Base-by-base conservation (phyloP, 2,329 filamentous ascomycete genomes). In the Paecilomyces sp. region DNA sequence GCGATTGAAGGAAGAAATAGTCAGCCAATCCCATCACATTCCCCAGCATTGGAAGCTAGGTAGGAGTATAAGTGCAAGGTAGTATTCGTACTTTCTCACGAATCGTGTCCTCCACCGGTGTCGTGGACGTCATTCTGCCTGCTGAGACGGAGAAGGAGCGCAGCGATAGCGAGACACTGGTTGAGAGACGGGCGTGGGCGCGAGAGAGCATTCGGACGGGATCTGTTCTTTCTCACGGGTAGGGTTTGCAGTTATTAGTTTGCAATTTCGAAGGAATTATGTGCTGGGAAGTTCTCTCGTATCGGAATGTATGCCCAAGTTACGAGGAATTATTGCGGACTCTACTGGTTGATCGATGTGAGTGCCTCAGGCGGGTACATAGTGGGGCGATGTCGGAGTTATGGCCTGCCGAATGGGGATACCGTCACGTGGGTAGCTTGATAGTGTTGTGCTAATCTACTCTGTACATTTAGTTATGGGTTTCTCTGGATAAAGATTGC, bases 41-140 rank as follows among this genome's bases (percentile, higher is more conserved):
- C 34, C 57, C 22, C 22, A 22, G 22, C 63, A 55, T 50, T 28
- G n/a, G n/a, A 18, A 47, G 36, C 13, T n/a, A 47, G 63, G 60
- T 56, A 53, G 58, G 11, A 33, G 7, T 7, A 54, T 50, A 36
- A 18, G 12, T 2, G 13, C 1, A 34, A 50, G 47, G 54, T 60
- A n/a, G 57, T 33, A 53, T 91, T 90, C 86, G 58, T 75, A 91
- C 90, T 86, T 95, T 96, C 67, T 85, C 80, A 64, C 91, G 85
- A 73, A 97, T 91, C 30, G 83, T 79, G 75, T 96, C 91, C 78
- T 96, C 91, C 74, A 96, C 81, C 3, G 92, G 92, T 3, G 91
- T 95, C 66, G 78, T 80, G 51, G 81, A 62, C 58, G 77, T 75
- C 76, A 81, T 81, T 72, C 83, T 84, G 68, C 34, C 56, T 22